Evolutionary conservation across 2,329 filamentous ascomycete genomes (phyloP).

Genomic region (Aureobasidium sp.): DNA sequence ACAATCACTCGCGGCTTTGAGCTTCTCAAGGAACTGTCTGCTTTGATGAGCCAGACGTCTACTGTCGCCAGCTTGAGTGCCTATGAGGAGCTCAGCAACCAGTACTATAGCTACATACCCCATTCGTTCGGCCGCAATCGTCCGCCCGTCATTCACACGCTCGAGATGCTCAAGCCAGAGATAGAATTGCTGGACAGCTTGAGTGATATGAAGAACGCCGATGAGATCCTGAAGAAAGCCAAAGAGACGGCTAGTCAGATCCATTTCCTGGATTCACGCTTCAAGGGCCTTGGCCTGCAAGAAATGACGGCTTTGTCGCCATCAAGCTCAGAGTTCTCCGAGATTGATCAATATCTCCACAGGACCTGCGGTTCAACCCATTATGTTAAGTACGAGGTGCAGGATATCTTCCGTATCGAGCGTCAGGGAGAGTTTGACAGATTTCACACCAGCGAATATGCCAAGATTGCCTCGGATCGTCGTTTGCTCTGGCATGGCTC

Average conservation of each 20-base stretch:
- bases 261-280: constrained; percentile 66
- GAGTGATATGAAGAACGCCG: constrained; percentile 77
- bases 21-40: constrained; percentile 66
- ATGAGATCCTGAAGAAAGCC: constrained; percentile 64
- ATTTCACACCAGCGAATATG: constrained; percentile 53
- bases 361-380: constrained; percentile 64
- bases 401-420: constrained; percentile 77
- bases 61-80: constrained; percentile 45
- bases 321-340: constrained; percentile 54
- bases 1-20: constrained; percentile 72
- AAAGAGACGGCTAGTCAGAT: constrained; percentile 44
- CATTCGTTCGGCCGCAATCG: constrained; percentile 70
- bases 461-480: constrained; percentile 53
- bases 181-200: constrained; percentile 73
- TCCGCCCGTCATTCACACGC: constrained; percentile 58
- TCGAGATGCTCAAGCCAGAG: constrained; percentile 61
- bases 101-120: constrained; percentile 75
- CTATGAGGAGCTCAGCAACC: constrained; percentile 62
- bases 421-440: constrained; percentile 64
- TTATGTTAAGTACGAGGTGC: constrained; percentile 50
- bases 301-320: constrained; percentile 67
- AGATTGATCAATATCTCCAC: constrained; percentile 60
- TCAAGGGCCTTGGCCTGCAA: constrained; percentile 60
- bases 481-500: constrained; percentile 85
- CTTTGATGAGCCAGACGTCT: constrained; percentile 51